phyloP scores from a whole-genome alignment of 768 basidiomycete genomes.

The Termitomyces sp. region DNA sequence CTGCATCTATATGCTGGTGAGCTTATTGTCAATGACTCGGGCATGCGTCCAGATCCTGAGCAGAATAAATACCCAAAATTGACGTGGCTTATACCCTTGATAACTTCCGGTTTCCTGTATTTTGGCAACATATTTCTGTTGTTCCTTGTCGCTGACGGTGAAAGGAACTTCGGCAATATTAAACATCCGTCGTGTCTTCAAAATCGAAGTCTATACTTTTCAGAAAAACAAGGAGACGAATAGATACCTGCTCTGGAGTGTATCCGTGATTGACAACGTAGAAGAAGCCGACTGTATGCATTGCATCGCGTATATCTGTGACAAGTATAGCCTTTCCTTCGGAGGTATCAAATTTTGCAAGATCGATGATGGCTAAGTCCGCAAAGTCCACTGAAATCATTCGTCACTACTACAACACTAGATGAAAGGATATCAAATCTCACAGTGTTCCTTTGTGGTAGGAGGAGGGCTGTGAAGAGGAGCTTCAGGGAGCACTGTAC shows the following conservation, averaged over 20 bases:
- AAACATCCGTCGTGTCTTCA: conserved; percentile 37
- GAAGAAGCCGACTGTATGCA: conserved; percentile 40
- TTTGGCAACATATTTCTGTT: conserved; percentile 27
- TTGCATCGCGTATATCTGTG: conserved; percentile 39
- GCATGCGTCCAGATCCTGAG: too few relatives aligned
- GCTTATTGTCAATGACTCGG: too few relatives aligned
- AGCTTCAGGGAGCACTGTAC: conserved; percentile 24
- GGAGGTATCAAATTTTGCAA: conserved; percentile 34
- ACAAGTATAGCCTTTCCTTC: conserved; percentile 37
- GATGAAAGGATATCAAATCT: background rate
- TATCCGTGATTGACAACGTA: conserved; percentile 49
- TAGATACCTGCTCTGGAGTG: conserved; percentile 33
- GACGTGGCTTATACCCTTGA: conserved; percentile 28
- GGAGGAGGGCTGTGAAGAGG: conserved; percentile 30
- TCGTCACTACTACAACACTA: background rate
- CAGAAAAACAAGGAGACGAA: background rate
- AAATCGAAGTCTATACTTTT: background rate
- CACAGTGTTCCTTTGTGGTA: conserved; percentile 11
- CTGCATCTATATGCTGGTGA: conserved; percentile 54
- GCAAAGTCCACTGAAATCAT: conserved; percentile 30
- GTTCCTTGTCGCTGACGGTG: conserved; percentile 33
- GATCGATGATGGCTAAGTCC: conserved; percentile 50
- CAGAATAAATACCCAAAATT: conserved; percentile 10
- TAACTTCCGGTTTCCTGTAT: conserved; percentile 38
- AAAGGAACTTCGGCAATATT: conserved; percentile 41